phyloP scores from a whole-genome alignment of 2,329 filamentous ascomycete species.

The Fusarium pseudocircinatum region DNA sequence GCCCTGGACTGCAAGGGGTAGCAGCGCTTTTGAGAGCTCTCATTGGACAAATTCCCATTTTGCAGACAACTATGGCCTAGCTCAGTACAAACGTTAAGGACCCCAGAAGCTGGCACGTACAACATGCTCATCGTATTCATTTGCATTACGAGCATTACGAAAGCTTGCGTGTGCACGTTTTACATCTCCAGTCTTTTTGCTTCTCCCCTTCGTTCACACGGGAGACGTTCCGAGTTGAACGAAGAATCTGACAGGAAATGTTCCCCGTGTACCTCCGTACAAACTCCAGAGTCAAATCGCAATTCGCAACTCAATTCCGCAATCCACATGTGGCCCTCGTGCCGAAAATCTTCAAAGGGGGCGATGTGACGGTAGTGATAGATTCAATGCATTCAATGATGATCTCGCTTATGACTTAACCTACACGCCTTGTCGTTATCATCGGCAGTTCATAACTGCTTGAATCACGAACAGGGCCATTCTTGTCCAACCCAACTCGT shows the following conservation, averaged over 20 bases:
- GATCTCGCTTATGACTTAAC: conserved; percentile 34
- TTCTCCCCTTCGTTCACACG: conserved; percentile 12
- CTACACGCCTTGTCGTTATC: conserved; percentile 7
- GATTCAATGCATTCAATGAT: conserved; percentile 14
- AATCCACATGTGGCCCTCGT: not conserved
- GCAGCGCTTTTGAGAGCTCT: not conserved
- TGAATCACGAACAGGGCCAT: conserved; percentile 1
- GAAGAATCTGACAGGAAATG: not conserved
- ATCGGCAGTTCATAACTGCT: conserved; percentile 22
- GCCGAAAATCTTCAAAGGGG: not conserved
- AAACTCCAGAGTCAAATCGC: conserved; percentile 5
- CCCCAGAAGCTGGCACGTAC: conserved; percentile 11
- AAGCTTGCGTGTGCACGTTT: conserved; percentile 35
- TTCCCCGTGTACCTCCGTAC: conserved; percentile 7
- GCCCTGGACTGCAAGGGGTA: conserved; percentile 19
- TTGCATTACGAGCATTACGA: conserved; percentile 14
- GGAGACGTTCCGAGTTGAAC: conserved; percentile 21
- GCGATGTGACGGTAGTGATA: conserved; percentile 26
- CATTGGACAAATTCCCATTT: conserved; percentile 22
- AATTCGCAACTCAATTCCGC: not conserved
- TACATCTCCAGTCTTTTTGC: conserved; percentile 18
- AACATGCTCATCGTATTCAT: not conserved
- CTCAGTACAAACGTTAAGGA: not conserved
- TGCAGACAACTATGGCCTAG: not conserved
- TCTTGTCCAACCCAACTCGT: not conserved